Base-by-base conservation (phyloP, 208 protist genomes). In the Trypanosoma conorhini region DNA sequence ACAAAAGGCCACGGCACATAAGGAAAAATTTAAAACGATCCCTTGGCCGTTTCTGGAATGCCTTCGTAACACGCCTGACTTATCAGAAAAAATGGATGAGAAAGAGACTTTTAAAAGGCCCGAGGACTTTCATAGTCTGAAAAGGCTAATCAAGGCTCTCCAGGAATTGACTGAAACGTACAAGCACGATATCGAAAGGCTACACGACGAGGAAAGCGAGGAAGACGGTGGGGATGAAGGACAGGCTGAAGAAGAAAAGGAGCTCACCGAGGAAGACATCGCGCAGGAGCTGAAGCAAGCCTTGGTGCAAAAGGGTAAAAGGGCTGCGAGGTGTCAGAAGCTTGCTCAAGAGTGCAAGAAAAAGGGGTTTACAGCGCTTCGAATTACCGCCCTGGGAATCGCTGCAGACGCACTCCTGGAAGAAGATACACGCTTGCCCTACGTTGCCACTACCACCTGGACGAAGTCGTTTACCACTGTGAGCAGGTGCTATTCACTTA, bases 331-430 rank as follows among this genome's bases (percentile, higher is more conserved):
- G 62, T 72, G 76, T 38, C 67, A 81, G 50, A 83, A 70, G 67
- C 70, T 92, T 15, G 77, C 77, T 30, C 62, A 72, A 31, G 76
- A 72, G 50, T 89, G 83, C 78, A 77, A 64, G 33, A 62, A 57
- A 44, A 81, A 77, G 55, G 81, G 78, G 3, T 89, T 69, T 69
- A 67, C 59, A 2, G 76, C 77, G n/a, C 73, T 85, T 46, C 76
- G 82, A 54, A 81, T 86, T 30, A 88, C 82, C 0, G 80, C 85
- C 31, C 78, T 86, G 48, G 85, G 72, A 33, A 82, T 87, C 52
- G 58, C 78, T 22, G 81, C 76, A 8, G 77, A 74, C 38, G 70
- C 77, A 21, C 63, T 84, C 22, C 65, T 89, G 24, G 80, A 82
- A 42, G 83, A 83, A 46, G 80, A 87, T 67, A 82, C 71, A 44